Conservation (phyloP, 2,329 filamentous ascomycete species). For the Verticillium klebahnii region DNA sequence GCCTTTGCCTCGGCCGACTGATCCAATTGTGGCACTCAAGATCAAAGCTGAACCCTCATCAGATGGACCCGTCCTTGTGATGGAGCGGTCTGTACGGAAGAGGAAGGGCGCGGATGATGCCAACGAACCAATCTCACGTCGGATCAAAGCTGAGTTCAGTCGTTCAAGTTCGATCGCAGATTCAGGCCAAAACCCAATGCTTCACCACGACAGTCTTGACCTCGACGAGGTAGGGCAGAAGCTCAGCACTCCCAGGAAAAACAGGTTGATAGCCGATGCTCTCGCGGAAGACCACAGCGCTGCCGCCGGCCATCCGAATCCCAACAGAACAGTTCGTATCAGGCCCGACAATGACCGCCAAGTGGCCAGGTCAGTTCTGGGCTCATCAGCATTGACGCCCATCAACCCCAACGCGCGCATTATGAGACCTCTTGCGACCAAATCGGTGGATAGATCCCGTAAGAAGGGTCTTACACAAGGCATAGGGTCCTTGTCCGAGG, state of each 20-base stretch:
- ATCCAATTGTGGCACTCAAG: neutral
- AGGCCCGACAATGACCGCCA: neutral
- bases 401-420: conserved; percentile 28
- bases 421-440: conserved; percentile 16
- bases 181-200: conserved; percentile 18
- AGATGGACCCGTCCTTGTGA: conserved; percentile 46
- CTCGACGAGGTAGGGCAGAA: conserved; percentile 44
- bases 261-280: neutral
- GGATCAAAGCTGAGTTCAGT: conserved; percentile 38
- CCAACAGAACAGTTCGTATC: neutral
- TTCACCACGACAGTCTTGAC: conserved; percentile 53
- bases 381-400: conserved; percentile 28
- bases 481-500: conserved; percentile 42
- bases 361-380: conserved; percentile 7
- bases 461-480: conserved; percentile 25
- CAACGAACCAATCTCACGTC: conserved; percentile 19
- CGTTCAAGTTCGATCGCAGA: conserved; percentile 20
- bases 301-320: neutral
- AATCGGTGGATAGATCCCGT: conserved; percentile 8
- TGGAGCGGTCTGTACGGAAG: conserved; percentile 44
- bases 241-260: conserved; percentile 39
- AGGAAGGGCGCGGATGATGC: conserved; percentile 27
- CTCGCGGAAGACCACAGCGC: neutral
- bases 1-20: conserved; percentile 13
- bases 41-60: conserved; percentile 51